phyloP scores from a whole-genome alignment of 1,284 basidiomycete genomes.

The Ustilago vetiveriae region DNA sequence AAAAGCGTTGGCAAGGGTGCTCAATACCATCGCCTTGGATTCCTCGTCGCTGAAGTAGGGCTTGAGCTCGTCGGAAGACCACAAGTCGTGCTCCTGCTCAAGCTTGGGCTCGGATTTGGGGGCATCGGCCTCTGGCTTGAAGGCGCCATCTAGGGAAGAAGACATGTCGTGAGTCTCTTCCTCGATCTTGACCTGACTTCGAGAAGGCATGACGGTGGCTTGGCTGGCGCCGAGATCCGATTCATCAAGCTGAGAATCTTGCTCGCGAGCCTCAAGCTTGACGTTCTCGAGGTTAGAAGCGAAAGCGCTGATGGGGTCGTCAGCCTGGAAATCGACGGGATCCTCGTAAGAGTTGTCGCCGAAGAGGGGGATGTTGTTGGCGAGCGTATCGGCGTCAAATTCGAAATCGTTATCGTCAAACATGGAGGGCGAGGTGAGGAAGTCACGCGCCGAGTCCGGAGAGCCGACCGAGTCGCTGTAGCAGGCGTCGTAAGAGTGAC shows the following conservation, averaged over 20 bases:
- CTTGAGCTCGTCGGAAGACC: constrained; percentile 23
- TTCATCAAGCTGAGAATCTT: constrained; percentile 25
- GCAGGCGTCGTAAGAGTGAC: constrained; percentile 37
- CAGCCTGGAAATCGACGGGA: constrained; percentile 3
- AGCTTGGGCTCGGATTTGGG: constrained; percentile 20
- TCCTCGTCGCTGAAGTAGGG: constrained; percentile 37
- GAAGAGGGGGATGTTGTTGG: constrained; percentile 36
- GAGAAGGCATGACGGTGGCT: constrained; percentile 29
- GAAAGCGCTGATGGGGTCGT: constrained; percentile 14
- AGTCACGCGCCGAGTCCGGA: constrained; percentile 47
- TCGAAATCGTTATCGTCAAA: constrained; percentile 46
- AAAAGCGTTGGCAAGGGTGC: constrained; percentile 37
- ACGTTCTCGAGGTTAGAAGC: constrained; percentile 34
- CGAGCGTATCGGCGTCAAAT: constrained; percentile 30
- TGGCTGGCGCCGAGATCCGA: constrained; percentile 26
- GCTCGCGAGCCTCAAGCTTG: constrained; percentile 33
- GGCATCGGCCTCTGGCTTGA: constrained; percentile 20
- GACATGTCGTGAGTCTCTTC: constrained; percentile 14
- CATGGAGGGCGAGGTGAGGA: constrained; percentile 42
- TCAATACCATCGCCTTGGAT: constrained; percentile 14
- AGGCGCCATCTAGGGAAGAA: constrained; percentile 30
- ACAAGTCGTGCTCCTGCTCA: constrained; percentile 16
- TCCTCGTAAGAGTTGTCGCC: constrained; percentile 29
- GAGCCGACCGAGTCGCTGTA: constrained; percentile 42
- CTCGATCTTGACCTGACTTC: constrained; percentile 34